phyloP scores from a whole-genome alignment of 129 eudicot species.

The Pittosporum tobira region DNA sequence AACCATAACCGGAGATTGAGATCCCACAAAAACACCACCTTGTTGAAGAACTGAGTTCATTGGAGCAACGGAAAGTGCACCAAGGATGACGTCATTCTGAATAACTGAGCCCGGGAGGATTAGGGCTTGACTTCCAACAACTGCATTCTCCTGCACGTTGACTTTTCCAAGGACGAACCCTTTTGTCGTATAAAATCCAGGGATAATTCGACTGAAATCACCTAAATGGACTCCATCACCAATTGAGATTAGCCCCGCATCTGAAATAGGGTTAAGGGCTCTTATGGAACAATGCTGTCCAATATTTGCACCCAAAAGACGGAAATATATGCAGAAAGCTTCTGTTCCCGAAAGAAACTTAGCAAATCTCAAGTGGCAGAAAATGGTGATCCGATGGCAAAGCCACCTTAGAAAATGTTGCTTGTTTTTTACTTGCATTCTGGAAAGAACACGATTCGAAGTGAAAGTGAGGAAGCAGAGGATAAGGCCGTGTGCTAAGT shows the following conservation, averaged over 20 bases:
- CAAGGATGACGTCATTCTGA: conserved; percentile 60
- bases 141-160: conserved; percentile 51
- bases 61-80: conserved; percentile 83
- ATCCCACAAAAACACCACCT: conserved; percentile 76
- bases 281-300: conserved; percentile 70
- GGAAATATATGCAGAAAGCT: conserved; percentile 61
- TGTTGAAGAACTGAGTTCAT: conserved; percentile 48
- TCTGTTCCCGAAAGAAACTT: conserved; percentile 84
- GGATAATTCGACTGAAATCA: conserved; percentile 57
- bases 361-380: conserved; percentile 64
- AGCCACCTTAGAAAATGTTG: conserved; percentile 46
- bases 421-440: conserved; percentile 21
- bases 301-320: conserved; percentile 66
- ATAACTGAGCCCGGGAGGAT: conserved; percentile 64
- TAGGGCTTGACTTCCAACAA: conserved; percentile 73
- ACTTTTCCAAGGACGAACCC: conserved; percentile 48
- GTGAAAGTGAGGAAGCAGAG: conserved; percentile 41
- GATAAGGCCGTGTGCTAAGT: conserved; percentile 63
- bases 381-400: conserved; percentile 45
- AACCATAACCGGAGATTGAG: conserved; percentile 67
- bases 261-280: conserved; percentile 71
- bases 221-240: conserved; percentile 80
- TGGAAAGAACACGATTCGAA: conserved; percentile 28
- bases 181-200: conserved; percentile 45
- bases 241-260: conserved; percentile 45